Evolutionary conservation across 2,329 filamentous ascomycete species (phyloP).

Genomic region (Hypoxylon sp.): DNA sequence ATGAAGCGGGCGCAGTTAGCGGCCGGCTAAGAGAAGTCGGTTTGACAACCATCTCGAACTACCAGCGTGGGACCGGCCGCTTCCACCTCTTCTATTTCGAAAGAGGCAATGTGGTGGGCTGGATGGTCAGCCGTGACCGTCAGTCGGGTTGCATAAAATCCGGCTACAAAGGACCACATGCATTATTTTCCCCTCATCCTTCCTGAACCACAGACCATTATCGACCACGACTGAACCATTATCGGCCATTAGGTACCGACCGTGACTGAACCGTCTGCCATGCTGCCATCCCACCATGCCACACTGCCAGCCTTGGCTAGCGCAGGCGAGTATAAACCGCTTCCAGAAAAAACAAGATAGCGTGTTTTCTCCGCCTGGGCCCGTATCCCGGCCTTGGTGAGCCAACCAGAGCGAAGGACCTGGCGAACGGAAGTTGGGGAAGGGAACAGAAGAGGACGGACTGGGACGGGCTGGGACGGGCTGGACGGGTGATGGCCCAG

Average conservation of each 20-base stretch:
- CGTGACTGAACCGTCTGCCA: too few relatives aligned
- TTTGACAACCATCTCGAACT: too few relatives aligned
- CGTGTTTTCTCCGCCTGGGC: constrained; percentile 33
- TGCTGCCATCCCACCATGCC: too few relatives aligned
- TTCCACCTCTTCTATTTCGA: constrained; percentile 3
- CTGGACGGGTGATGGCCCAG: too few relatives aligned
- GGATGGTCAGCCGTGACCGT: constrained; percentile 28
- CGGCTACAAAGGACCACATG: too few relatives aligned
- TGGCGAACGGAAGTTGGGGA: neutral
- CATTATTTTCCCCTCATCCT: constrained; percentile 8
- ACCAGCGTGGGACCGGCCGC: constrained; percentile 1
- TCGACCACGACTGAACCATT: too few relatives aligned
- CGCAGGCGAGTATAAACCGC: constrained; percentile 37
- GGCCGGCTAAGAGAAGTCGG: constrained; percentile 9
- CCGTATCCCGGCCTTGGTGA: constrained; percentile 22
- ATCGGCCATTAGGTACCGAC: too few relatives aligned
- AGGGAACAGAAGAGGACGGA: too few relatives aligned
- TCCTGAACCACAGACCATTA: neutral
- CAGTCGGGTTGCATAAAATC: constrained; percentile 17
- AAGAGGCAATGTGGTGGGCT: too few relatives aligned
- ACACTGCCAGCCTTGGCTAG: constrained; percentile 22
- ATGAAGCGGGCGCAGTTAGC: too few relatives aligned
- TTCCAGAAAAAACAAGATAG: constrained; percentile 6
- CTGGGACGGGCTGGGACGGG: too few relatives aligned
- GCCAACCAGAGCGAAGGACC: constrained; percentile 23